These are phyloP conservation scores for Litchi chinensis DNA, from an alignment of 345 rosid genomes.

Conservation along the genomic window DNA sequence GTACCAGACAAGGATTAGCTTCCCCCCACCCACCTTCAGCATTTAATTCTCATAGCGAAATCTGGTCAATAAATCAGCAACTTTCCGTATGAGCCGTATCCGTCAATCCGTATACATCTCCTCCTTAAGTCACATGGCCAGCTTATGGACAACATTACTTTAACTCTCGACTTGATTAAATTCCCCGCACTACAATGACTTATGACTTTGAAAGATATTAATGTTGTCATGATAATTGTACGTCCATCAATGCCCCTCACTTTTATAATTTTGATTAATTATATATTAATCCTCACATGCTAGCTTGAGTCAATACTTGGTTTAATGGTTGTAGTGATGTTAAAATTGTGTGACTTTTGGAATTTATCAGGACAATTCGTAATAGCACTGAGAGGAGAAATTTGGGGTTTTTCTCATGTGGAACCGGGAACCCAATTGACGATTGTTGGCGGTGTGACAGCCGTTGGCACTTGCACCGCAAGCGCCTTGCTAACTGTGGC, in stretches of 20 bases:
- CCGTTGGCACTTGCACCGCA: slow-evolving; percentile 54
- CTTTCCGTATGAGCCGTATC: slow-evolving; percentile 38
- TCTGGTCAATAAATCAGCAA: neutral
- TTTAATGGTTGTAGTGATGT: neutral
- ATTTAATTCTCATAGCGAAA: slow-evolving; percentile 23
- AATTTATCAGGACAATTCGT: slow-evolving; percentile 55
- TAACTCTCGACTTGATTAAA: neutral
- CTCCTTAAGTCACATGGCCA: slow-evolving; percentile 36
- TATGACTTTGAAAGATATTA: neutral
- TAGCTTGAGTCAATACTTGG: neutral
- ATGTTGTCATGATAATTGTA: neutral
- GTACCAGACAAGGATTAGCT: slow-evolving; percentile 16
- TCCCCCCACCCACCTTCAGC: slow-evolving; percentile 3
- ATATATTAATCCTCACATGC: slow-evolving; percentile 10
- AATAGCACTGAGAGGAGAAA: slow-evolving; percentile 74
- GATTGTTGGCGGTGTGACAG: slow-evolving; percentile 90
- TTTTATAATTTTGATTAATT: no score
- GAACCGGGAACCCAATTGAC: slow-evolving; percentile 78
- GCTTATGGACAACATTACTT: slow-evolving; percentile 1
- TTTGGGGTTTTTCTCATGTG: slow-evolving; percentile 60
- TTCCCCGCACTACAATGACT: no score
- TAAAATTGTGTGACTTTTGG: neutral
- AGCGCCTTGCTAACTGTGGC: slow-evolving; percentile 61
- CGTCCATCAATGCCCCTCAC: neutral
- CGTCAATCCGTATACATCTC: slow-evolving; percentile 17